These are phyloP conservation scores for Nidularia pulvinata DNA, from an alignment of 768 basidiomycete species.

Conservation along the genomic window DNA sequence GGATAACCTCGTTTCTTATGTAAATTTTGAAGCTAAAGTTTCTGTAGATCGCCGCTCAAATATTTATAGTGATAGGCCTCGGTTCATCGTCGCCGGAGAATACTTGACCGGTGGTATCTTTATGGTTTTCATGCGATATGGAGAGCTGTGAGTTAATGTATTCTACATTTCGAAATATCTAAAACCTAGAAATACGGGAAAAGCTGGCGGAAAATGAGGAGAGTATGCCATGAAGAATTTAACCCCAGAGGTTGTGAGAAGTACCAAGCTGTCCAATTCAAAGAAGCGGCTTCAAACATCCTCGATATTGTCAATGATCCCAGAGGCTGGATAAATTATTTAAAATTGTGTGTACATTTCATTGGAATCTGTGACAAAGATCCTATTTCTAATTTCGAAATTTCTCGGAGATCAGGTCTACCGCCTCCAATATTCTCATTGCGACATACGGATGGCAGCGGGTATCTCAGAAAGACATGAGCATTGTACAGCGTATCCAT, in stretches of 20 bases:
- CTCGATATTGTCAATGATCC: no score
- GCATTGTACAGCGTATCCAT: background rate
- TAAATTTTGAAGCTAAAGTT: no score
- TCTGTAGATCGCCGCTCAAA: background rate
- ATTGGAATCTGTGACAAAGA: no score
- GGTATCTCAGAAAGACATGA: no score
- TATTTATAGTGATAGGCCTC: background rate
- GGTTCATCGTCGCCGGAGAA: background rate
- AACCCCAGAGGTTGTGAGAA: background rate
- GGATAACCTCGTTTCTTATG: no score
- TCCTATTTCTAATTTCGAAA: no score
- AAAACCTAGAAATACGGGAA: no score
- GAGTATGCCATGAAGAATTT: background rate
- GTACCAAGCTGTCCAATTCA: background rate
- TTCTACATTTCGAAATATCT: no score
- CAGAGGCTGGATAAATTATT: no score
- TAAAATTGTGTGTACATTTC: no score
- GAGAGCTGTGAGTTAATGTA: background rate
- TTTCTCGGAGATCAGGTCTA: background rate
- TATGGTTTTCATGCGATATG: background rate
- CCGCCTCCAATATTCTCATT: background rate
- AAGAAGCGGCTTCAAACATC: no score
- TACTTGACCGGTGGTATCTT: background rate
- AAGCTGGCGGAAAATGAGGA: background rate
- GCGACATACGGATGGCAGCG: background rate